Evolutionary conservation across 371 early-diverging fungal genomes (phyloP).

Genomic region (Mucor plumbeus): DNA sequence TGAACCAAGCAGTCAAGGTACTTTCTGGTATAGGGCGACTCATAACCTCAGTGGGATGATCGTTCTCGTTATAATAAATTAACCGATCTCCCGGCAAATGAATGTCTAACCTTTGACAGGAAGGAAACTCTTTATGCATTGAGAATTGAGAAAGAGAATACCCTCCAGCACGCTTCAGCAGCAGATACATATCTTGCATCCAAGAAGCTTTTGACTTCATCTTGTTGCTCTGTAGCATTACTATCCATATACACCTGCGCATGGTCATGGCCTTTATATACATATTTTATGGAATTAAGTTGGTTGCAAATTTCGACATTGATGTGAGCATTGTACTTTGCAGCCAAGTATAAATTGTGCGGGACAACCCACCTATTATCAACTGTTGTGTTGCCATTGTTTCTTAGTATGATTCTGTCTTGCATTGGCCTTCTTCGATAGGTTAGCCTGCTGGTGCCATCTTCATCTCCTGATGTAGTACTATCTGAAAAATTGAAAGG

Average conservation of each 20-base stretch:
- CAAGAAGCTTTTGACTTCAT: conserved; percentile 28
- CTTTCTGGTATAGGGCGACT: no score
- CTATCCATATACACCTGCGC: conserved; percentile 13
- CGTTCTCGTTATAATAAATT: not conserved
- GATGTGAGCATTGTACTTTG: conserved; percentile 38
- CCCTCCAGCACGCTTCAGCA: conserved; percentile 35
- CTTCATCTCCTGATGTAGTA: conserved; percentile 13
- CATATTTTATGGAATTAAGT: conserved; percentile 36
- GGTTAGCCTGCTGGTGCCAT: not conserved
- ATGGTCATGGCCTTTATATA: conserved; percentile 42
- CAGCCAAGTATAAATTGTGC: conserved; percentile 18
- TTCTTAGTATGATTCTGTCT: not conserved
- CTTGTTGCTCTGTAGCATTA: not conserved
- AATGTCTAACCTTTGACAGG: conserved; percentile 20
- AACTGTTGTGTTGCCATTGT: not conserved
- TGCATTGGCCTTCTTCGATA: not conserved
- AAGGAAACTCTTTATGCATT: conserved; percentile 27
- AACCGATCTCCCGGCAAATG: conserved; percentile 14
- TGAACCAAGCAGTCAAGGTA: no score
- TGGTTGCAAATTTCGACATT: conserved; percentile 32
- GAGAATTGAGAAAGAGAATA: conserved; percentile 33
- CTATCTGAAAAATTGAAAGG: conserved; percentile 20
- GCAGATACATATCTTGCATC: conserved; percentile 36
- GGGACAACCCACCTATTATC: conserved; percentile 43
- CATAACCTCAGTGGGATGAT: no score